Evolutionary conservation across 2,329 filamentous ascomycete species (phyloP), one percentile per base, ranked within the genome.

Genomic region (Didymella glomerata): DNA sequence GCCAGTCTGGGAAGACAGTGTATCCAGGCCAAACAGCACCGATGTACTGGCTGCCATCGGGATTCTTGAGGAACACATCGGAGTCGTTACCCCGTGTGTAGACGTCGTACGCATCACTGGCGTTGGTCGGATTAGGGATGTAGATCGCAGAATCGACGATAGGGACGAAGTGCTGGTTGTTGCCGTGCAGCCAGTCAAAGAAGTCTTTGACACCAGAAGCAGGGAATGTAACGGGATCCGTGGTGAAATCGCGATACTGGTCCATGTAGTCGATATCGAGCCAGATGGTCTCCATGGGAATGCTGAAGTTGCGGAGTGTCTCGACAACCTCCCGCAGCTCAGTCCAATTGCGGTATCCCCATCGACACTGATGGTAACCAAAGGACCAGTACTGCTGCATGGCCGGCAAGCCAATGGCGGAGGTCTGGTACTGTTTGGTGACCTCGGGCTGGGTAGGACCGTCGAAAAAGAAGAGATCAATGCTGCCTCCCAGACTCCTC

Each of bases 341-440:
- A 1, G 85, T 84, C 86, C 89, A 92, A 68, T 91, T 92, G 38
- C 83, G 79, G 73, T 95, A 95, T 0, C 91, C 92, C 88, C 91
- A 95, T 59, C 90, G 84, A 68, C 91, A 94, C 73, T 96, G 91
- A 65, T 96, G 92, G 72, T 85, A 94, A 0, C 92, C 92, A 60
- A 96, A 86, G 0, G 88, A 87, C 82, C 87, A 94, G 78, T 95
- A 95, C 16, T 64, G 88, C 71, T 93, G 89, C 86, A 94, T 88
- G 0, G 88, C 88, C 1, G 91, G 91, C 5, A 91, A 79, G 0
- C 91, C 91, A 50, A 89, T 81, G 1, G 88, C 85, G 52, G 84
- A 87, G 56, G 79, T 76, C 62, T 91, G 88, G 71, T 94, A 95
- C 38, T 89, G 84, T 72, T 86, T 86, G 16, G 87, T 90, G 24